Evolutionary conservation across 2,329 filamentous ascomycete genomes (phyloP).

Genomic region (Truncatella angustata): DNA sequence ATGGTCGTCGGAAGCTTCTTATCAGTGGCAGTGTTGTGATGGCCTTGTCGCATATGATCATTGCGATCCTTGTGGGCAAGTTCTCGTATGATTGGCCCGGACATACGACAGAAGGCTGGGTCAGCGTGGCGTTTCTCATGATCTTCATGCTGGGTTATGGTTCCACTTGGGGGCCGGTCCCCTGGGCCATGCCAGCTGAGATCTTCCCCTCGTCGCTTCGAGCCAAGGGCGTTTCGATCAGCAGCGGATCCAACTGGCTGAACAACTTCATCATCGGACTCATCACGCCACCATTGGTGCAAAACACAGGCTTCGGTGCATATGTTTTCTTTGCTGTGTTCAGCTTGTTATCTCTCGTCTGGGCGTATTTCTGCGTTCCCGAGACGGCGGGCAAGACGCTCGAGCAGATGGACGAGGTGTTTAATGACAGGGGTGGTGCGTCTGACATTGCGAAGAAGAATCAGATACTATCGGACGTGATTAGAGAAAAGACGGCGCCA

Average conservation of each 20-base stretch:
- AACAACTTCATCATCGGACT: slow-evolving; percentile 61
- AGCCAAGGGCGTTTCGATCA: slow-evolving; percentile 63
- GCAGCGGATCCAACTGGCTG: slow-evolving; percentile 58
- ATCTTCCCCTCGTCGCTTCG: slow-evolving; percentile 61
- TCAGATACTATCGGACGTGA: slow-evolving; percentile 4
- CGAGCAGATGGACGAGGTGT: slow-evolving; percentile 30
- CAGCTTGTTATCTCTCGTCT: slow-evolving; percentile 49
- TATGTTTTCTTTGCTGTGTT: slow-evolving; percentile 61
- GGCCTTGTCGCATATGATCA: slow-evolving; percentile 45
- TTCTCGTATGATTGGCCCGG: slow-evolving; percentile 48
- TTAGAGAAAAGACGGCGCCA: slow-evolving; percentile 1
- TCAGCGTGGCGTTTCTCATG: slow-evolving; percentile 42
- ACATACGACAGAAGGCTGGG: slow-evolving; percentile 43
- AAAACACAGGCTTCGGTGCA: slow-evolving; percentile 45
- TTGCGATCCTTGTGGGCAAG: slow-evolving; percentile 52
- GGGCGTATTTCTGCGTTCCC: slow-evolving; percentile 32
- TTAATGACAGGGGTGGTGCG: slow-evolving; percentile 11
- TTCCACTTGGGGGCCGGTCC: slow-evolving; percentile 53
- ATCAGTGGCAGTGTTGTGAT: slow-evolving; percentile 43
- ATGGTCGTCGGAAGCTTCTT: slow-evolving; percentile 44
- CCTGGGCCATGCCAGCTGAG: slow-evolving; percentile 49
- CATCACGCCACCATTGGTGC: slow-evolving; percentile 57
- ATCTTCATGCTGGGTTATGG: slow-evolving; percentile 61
- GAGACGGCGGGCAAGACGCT: slow-evolving; percentile 53
- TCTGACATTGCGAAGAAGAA: not conserved